Conservation (phyloP, 2,329 filamentous ascomycete genomes). For the Pseudomassariella vexata region DNA sequence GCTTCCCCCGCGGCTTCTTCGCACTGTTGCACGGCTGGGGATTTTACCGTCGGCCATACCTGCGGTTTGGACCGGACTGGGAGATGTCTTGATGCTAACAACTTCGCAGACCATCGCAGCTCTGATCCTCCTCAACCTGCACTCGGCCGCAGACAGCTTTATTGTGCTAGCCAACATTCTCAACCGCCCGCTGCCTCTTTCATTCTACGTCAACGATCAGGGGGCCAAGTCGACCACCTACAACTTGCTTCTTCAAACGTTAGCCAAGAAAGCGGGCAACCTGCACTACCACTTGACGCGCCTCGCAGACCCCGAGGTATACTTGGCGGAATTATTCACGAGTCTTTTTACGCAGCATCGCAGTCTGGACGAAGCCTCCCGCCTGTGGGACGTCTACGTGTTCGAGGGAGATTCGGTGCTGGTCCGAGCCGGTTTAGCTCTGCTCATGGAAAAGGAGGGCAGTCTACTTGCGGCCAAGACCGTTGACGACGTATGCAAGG, state of each 20-base stretch:
- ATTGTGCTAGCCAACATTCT: conserved; percentile 69
- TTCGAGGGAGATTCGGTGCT: conserved; percentile 74
- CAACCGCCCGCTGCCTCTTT: conserved; percentile 68
- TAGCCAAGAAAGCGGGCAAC: conserved; percentile 57
- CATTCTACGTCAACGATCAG: conserved; percentile 66
- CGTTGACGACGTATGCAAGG: conserved; percentile 33
- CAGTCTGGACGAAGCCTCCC: conserved; percentile 62
- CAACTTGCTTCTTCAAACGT: conserved; percentile 60
- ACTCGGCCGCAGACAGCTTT: conserved; percentile 59
- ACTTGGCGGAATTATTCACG: conserved; percentile 56
- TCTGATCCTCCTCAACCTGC: conserved; percentile 66
- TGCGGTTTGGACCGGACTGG: no score
- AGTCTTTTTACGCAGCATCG: conserved; percentile 59
- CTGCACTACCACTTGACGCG: conserved; percentile 60
- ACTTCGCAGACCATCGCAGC: conserved; percentile 60
- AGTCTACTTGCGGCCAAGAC: conserved; percentile 41
- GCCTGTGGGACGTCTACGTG: conserved; percentile 77
- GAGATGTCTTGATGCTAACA: conserved; percentile 12
- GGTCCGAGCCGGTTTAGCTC: conserved; percentile 64
- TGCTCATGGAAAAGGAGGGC: conserved; percentile 52
- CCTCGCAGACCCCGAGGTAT: conserved; percentile 43
- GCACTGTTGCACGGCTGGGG: not conserved
- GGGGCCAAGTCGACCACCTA: conserved; percentile 66
- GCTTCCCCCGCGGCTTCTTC: not conserved
- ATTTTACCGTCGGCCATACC: no score